Evolutionary conservation across 768 basidiomycete genomes (phyloP), one percentile per base, ranked within the genome.

Genomic region (Hygrocybe coccinea): DNA sequence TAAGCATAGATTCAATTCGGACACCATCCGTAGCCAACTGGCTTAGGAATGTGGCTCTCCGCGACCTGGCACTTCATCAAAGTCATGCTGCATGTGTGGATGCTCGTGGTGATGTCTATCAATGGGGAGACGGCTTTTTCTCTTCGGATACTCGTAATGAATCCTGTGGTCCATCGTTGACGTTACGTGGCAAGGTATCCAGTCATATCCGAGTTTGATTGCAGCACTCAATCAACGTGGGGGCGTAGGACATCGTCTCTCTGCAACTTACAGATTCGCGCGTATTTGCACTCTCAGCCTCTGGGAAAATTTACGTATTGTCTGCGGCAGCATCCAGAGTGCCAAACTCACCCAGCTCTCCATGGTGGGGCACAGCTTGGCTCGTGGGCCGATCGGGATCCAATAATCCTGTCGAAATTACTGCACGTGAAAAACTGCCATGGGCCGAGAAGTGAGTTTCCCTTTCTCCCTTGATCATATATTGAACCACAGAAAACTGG

Each of bases 221-320:
- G 29, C 36, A 35, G 19, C 41, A 50, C 47, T 48, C 12, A 6
- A 48, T 36, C 24, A n/a, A 49, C 54, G 11, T 47, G 5, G 44
- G 10, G 25, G 15, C 17, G 21, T 54, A 94, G 92, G 82, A 89
- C 61, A 86, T 95, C 58, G 70, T 77, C 1, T 74, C 79, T 50
- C 62, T 94, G 7, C 83, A 84, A 60, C 66, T 83, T 24, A 85
- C 83, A 2, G 75, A 79, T 2, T 73, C 76, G 5, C 79, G 79
- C 54, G 71, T 95, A 3, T 93, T 86, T 67, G 93, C 90, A 0
- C 79, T 95, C 10, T 92, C 89, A 15, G 77, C 80, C 9, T 82
- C 83, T 6, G 94, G 95, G 14, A 79, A 76, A 44, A 78, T 95
- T 0, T 94, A 89, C 64, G 80, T 80, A 3, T 69, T 94, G 5